Evolutionary conservation across 805 yeast species (phyloP).

Genomic region (Metschnikowia chrysomelidarum): DNA sequence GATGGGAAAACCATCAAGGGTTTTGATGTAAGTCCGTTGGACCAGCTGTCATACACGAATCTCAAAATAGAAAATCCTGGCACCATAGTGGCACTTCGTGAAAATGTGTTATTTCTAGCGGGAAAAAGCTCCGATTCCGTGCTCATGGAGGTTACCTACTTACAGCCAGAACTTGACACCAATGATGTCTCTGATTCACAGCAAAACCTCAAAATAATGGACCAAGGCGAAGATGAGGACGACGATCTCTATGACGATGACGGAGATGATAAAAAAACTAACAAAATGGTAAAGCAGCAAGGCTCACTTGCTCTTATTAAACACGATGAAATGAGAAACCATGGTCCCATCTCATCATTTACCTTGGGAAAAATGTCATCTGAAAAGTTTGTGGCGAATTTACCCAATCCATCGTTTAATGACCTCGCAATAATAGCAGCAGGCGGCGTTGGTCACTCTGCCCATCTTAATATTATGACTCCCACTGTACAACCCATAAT

Average conservation of each 20-base stretch:
- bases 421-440: slow-evolving; percentile 70
- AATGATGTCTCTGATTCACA: slow-evolving; percentile 3
- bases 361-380: slow-evolving; percentile 61
- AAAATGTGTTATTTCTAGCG: slow-evolving; percentile 54
- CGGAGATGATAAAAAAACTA: slow-evolving; percentile 30
- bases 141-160: slow-evolving; percentile 38
- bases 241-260: slow-evolving; percentile 48
- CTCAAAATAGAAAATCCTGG: slow-evolving; percentile 39
- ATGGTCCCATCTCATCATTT: slow-evolving; percentile 73
- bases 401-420: slow-evolving; percentile 63
- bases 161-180: not conserved
- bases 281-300: slow-evolving; percentile 14
- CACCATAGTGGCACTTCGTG: slow-evolving; percentile 39
- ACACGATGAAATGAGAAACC: slow-evolving; percentile 55
- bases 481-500: slow-evolving; percentile 69
- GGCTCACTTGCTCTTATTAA: slow-evolving; percentile 36
- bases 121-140: slow-evolving; percentile 59
- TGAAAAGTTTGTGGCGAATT: slow-evolving; percentile 54
- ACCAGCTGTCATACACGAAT: slow-evolving; percentile 26
- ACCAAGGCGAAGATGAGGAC: slow-evolving; percentile 23
- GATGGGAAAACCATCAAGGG: not conserved
- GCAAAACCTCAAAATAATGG: slow-evolving; percentile 4
- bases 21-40: slow-evolving; percentile 30
- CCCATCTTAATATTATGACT: slow-evolving; percentile 58
- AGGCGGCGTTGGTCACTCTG: slow-evolving; percentile 58